Evolutionary conservation across 2,329 filamentous ascomycete species (phyloP), one percentile per base, ranked within the genome.

Genomic region (Myriangium duriaei): DNA sequence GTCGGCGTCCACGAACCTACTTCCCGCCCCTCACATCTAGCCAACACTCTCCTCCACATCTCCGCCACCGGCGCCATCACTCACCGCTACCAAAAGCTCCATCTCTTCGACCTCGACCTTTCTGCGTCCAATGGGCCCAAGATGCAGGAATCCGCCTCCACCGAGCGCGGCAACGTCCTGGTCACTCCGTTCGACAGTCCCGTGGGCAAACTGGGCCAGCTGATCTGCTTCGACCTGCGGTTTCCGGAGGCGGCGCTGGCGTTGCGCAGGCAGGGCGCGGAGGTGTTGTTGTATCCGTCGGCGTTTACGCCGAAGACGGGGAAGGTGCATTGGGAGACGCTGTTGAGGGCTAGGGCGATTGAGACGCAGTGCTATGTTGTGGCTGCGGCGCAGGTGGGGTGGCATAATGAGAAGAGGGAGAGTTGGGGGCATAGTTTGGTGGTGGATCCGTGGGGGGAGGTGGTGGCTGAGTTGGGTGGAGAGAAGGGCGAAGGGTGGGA

Each of bases 251-350:
- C 81, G 6, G 72, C 75, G 0, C 58, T 91, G 7, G 68, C 74
- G 1, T 68, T 93, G 12, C 72, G 74, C 17, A 62, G 72, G 5
- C 71, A 74, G 39, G 66, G 71, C 14, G 84, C 85, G 2, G 76
- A 94, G 45, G 64, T 94, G 37, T 64, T 95, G 34, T 76, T 84
- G 1, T 95, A 88, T 53, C 88, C 88, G 0, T 88, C 82, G 4
- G 88, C 88, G 3, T 96, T 95, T 54, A 94, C 87, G 0, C 71
- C 92, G 0, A 76, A 80, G 1, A 95, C 88, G 0, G 88, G 88
- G 0, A 69, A 67, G 40, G 82, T 82, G 1, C 88, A 95, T 60
- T 96, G 88, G 88, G 76, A 85, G 51, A 67, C 74, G 2, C 62
- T 96, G 4, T 64, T 95, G 11, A 68, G 82, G 17, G 77, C 84